Base-by-base conservation (phyloP, 2,329 filamentous ascomycete species). In the Arthrinium phaeospermum region DNA sequence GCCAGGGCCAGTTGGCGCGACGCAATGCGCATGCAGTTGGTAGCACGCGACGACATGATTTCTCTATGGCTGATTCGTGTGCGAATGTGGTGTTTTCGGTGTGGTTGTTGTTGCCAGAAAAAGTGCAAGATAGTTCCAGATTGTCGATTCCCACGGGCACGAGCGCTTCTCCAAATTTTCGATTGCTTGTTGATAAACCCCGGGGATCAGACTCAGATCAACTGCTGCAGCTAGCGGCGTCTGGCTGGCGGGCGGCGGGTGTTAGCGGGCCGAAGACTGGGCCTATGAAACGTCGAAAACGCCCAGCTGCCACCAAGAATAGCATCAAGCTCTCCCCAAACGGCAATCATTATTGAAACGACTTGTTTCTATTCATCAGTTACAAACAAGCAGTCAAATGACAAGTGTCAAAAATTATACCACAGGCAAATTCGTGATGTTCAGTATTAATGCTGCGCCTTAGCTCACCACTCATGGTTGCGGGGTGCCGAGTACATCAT, bases 1-100 rank as follows among this genome's bases (percentile, higher is more conserved):
- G 45, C 22, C 2, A 57, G 30, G 49, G 34, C 37, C 7, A 70
- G 10, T 24, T 70, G 68, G 46, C 68, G 68, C 34, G 68, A 57
- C n/a, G 49, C 68, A 27, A 51, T 70, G 47, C 68, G 68, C 68
- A 70, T 19, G 47, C 46, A 44, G 34, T 19, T 44, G 27, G 47
- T 16, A 44, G 68, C 49, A 5, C 68, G 68, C 19, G 68, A 70
- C 24, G 34, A 49, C 68, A 70, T 69, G 24, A 13, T 37, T 61
- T 1, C 16, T 5, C 7, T 37, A 22, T n/a, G 53, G 6, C 30
- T 22, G 30, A 13, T 37, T n/a, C 19, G 30, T 37, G 16, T 22
- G 53, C 37, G 37, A 2, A 10, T n/a, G 16, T 37, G 37, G 53
- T 22, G 5, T 22, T 6, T 53, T 30, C 27, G 27, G 24, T 30